phyloP scores from a whole-genome alignment of 192 early-diverging fungal species.

The Linnemannia elongata region DNA sequence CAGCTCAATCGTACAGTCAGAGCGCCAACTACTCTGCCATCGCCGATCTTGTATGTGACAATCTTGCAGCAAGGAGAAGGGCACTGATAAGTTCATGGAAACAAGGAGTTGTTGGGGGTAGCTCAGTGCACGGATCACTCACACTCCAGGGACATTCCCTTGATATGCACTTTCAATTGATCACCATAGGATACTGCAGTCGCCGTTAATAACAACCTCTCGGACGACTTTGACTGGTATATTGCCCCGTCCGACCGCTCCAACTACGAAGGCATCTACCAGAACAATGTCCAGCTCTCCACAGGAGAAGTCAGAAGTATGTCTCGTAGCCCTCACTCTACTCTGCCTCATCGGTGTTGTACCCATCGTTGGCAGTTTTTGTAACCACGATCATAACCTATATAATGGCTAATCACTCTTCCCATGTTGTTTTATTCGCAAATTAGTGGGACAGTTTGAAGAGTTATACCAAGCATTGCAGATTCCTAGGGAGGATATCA shows the following conservation, averaged over 20 bases:
- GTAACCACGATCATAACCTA: neutral
- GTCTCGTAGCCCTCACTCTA: neutral
- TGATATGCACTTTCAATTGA: neutral
- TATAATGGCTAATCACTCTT: neutral
- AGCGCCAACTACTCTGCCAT: conserved; percentile 41
- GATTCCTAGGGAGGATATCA: conserved; percentile 65
- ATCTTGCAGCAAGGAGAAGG: neutral
- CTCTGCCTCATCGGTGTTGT: neutral
- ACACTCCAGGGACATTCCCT: neutral
- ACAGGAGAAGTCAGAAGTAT: conserved; percentile 70
- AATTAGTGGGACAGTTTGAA: conserved; percentile 67
- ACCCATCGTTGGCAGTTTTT: neutral
- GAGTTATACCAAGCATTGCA: conserved; percentile 67
- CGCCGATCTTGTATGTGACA: conserved; percentile 35
- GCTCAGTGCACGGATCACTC: neutral
- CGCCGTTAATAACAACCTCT: conserved; percentile 26
- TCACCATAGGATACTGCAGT: conserved; percentile 31
- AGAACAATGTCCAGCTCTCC: conserved; percentile 63
- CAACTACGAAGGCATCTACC: conserved; percentile 70
- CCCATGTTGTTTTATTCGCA: conserved; percentile 1
- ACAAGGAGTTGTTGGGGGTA: neutral
- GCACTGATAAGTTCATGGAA: neutral
- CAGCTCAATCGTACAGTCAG: conserved; percentile 27
- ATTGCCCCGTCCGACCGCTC: conserved; percentile 69
- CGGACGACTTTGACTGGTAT: conserved; percentile 75